Percentiles rank a stretch among this genome's conserved stretches.
Conservation (phyloP, 2,329 filamentous ascomycete genomes). For the Didymella pinodella region DNA sequence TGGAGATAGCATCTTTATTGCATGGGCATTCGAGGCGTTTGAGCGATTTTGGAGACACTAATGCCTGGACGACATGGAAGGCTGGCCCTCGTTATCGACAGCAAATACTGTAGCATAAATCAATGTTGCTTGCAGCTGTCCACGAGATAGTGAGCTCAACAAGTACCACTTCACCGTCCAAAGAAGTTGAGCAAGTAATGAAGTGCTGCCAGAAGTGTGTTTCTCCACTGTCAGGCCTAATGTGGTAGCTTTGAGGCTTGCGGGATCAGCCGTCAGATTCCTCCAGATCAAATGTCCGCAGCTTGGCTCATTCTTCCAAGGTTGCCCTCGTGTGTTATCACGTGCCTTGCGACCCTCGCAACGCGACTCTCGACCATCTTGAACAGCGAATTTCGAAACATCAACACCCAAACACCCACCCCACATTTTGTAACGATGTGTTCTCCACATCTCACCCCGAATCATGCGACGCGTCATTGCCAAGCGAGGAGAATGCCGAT, state of each 20-base stretch:
- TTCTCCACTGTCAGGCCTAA: neutral
- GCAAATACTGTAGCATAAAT: conserved; percentile 11
- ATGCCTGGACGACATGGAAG: conserved; percentile 9
- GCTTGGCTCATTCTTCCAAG: neutral
- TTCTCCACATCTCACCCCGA: conserved; percentile 14
- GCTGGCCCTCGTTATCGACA: conserved; percentile 10
- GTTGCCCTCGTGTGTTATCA: conserved; percentile 5
- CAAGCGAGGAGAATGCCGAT: conserved; percentile 30
- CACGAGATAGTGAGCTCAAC: neutral
- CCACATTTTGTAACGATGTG: conserved; percentile 11
- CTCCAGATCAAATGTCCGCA: conserved; percentile 5
- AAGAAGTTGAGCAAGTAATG: neutral
- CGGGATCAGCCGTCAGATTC: conserved; percentile 6
- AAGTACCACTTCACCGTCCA: neutral
- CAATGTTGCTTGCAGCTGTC: neutral
- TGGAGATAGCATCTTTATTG: neutral
- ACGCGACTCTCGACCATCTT: neutral
- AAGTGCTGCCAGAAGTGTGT: neutral
- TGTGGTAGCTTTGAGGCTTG: neutral
- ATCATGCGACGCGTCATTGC: conserved; percentile 32
- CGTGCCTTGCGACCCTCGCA: neutral
- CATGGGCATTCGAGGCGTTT: conserved; percentile 9
- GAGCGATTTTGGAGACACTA: conserved; percentile 4
- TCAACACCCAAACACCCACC: conserved; percentile 5
- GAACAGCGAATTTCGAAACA: neutral